Conservation (phyloP, 352 stramenopile species). For the Phytopythium helicoides region DNA sequence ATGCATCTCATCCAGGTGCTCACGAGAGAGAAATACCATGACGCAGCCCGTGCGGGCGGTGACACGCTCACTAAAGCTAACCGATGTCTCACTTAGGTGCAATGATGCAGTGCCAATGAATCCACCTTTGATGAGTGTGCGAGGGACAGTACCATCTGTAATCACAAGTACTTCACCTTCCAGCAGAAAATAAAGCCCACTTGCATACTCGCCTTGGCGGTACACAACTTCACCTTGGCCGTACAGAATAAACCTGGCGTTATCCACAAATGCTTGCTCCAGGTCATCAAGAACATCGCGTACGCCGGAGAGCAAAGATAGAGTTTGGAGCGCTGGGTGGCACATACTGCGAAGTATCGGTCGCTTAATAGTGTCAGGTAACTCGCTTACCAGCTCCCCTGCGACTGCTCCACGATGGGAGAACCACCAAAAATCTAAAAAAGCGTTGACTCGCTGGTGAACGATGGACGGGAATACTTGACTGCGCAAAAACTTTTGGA, state of each 20-base stretch:
- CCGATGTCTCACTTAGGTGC: constrained; percentile 43
- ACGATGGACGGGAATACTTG: constrained; percentile 37
- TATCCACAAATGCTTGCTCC: constrained; percentile 49
- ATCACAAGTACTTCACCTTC: constrained; percentile 56
- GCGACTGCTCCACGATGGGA: constrained; percentile 51
- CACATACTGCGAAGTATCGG: constrained; percentile 55
- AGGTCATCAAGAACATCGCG: constrained; percentile 28
- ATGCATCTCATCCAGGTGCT: constrained; percentile 57
- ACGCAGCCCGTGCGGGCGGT: constrained; percentile 59
- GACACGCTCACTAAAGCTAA: constrained; percentile 58
- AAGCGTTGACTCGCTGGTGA: constrained; percentile 52
- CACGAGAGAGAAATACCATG: constrained; percentile 46
- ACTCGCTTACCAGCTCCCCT: constrained; percentile 43
- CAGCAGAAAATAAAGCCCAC: constrained; percentile 53
- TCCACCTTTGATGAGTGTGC: constrained; percentile 34
- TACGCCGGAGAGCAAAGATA: constrained; percentile 37
- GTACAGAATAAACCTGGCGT: constrained; percentile 50
- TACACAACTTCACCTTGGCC: constrained; percentile 68
- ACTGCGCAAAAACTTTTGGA: constrained; percentile 51
- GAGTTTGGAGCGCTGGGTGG: constrained; percentile 37
- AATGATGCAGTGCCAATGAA: constrained; percentile 54
- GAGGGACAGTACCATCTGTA: constrained; percentile 22
- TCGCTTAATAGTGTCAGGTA: constrained; percentile 49
- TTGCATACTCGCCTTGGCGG: constrained; percentile 56
- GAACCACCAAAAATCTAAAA: constrained; percentile 73